Percentiles rank a stretch among this genome's conserved stretches.
Conservation (phyloP, 1,284 basidiomycete genomes). For the Austroboletus olivaceoglutinosus region DNA sequence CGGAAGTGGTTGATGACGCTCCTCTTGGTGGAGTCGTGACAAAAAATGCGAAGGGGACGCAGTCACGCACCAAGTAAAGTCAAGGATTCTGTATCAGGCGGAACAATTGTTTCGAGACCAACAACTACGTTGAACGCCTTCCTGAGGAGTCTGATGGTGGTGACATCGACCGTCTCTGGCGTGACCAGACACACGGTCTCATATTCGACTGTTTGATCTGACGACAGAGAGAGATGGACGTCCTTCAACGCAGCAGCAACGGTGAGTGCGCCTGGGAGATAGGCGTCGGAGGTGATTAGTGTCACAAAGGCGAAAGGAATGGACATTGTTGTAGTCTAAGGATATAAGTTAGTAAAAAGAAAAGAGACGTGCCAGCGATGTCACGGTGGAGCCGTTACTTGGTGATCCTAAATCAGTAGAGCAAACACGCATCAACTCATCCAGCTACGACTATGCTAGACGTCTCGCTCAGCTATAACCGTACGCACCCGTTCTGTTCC, state of each 20-base stretch:
- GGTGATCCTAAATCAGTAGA: neutral
- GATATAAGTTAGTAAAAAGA: slow-evolving; percentile 25
- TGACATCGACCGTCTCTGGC: slow-evolving; percentile 88
- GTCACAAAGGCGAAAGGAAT: slow-evolving; percentile 80
- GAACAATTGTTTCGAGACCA: slow-evolving; percentile 85
- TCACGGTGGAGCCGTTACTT: no score
- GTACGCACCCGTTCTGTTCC: slow-evolving; percentile 27
- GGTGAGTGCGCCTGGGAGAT: slow-evolving; percentile 90
- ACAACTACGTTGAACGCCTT: slow-evolving; percentile 83
- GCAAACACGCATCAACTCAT: slow-evolving; percentile 8
- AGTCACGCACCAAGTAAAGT: slow-evolving; percentile 76
- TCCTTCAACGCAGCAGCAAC: slow-evolving; percentile 82
- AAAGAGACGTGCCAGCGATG: neutral
- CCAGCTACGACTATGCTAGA: slow-evolving; percentile 5
- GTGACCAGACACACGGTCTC: slow-evolving; percentile 93
- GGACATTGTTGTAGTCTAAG: slow-evolving; percentile 46
- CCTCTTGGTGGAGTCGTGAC: neutral
- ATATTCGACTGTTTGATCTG: slow-evolving; percentile 62
- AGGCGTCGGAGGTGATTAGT: slow-evolving; percentile 85
- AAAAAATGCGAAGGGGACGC: slow-evolving; percentile 1
- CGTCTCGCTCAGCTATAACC: slow-evolving; percentile 37
- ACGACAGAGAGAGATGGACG: slow-evolving; percentile 61
- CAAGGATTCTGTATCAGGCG: slow-evolving; percentile 62
- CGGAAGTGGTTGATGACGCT: neutral
- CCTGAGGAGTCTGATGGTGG: slow-evolving; percentile 78